Conservation (phyloP, 768 basidiomycete species). For the Lactarius sp. region DNA sequence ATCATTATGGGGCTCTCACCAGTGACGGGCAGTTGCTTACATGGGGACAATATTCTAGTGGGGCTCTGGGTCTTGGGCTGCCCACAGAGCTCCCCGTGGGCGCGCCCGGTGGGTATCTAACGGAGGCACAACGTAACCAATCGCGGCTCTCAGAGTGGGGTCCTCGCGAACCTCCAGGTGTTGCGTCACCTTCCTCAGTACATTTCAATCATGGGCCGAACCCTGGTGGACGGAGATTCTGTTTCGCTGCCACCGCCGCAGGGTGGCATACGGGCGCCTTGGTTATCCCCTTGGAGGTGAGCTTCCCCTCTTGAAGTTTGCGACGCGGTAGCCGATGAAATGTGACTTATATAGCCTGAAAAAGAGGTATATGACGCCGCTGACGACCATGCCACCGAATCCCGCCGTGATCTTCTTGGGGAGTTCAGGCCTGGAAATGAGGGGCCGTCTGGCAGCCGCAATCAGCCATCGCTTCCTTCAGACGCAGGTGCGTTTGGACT, state of each 20-base stretch:
- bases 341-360: slow-evolving; percentile 30
- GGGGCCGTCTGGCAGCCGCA: slow-evolving; percentile 22
- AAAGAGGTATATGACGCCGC: slow-evolving; percentile 34
- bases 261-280: slow-evolving; percentile 94
- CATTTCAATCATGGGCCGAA: slow-evolving; percentile 59
- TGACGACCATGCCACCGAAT: slow-evolving; percentile 16
- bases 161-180: slow-evolving; percentile 36
- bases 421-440: slow-evolving; percentile 24
- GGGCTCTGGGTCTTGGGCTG: slow-evolving; percentile 85
- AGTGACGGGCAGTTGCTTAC: slow-evolving; percentile 69
- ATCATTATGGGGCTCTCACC: slow-evolving; percentile 86
- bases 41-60: slow-evolving; percentile 73
- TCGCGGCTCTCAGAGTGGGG: slow-evolving; percentile 25
- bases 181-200: slow-evolving; percentile 62
- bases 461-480: slow-evolving; percentile 21
- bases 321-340: background rate
- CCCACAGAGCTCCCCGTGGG: slow-evolving; percentile 50
- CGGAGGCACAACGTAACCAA: slow-evolving; percentile 34
- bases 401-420: slow-evolving; percentile 31
- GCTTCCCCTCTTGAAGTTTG: slow-evolving; percentile 17
- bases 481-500: slow-evolving; percentile 22
- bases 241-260: slow-evolving; percentile 72
- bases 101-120: slow-evolving; percentile 54
- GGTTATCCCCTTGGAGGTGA: slow-evolving; percentile 77
- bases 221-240: slow-evolving; percentile 47